These are phyloP conservation scores for Penicillium fimorum DNA, from an alignment of 495 filamentous ascomycete species.

Conservation along the genomic window DNA sequence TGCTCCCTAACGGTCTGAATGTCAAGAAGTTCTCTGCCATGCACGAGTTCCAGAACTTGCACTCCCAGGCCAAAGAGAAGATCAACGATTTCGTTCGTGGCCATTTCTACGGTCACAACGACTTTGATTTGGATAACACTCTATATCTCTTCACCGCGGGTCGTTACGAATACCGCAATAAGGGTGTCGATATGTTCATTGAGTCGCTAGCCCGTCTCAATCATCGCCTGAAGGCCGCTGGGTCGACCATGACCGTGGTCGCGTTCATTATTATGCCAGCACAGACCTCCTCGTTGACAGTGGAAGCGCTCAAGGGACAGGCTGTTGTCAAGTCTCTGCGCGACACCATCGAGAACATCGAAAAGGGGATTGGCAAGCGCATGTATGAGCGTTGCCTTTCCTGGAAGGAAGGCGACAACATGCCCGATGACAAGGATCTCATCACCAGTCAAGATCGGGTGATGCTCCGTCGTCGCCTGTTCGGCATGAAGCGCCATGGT, in stretches of 20 bases:
- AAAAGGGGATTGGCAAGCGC: slow-evolving; percentile 84
- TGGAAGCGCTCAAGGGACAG: slow-evolving; percentile 94
- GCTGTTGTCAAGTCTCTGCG: slow-evolving; percentile 94
- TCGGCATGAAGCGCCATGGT: slow-evolving; percentile 88
- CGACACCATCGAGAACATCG: slow-evolving; percentile 88
- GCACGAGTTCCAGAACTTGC: slow-evolving; percentile 98
- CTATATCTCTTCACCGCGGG: slow-evolving; percentile 98
- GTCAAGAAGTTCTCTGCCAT: slow-evolving; percentile 98
- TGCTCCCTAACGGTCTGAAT: slow-evolving; percentile 93
- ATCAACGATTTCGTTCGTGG: slow-evolving; percentile 98
- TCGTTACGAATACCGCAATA: slow-evolving; percentile 96
- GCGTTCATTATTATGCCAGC: slow-evolving; percentile 99
- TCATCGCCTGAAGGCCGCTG: slow-evolving; percentile 78
- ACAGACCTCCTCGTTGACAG: slow-evolving; percentile 92
- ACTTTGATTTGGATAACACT: slow-evolving; percentile 94
- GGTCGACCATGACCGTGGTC: slow-evolving; percentile 94
- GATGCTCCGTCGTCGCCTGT: slow-evolving; percentile 85
- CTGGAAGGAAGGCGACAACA: slow-evolving; percentile 90
- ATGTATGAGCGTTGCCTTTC: slow-evolving; percentile 89
- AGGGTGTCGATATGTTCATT: slow-evolving; percentile 99
- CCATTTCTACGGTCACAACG: slow-evolving; percentile 97
- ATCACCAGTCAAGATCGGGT: slow-evolving; percentile 90
- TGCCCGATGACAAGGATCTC: slow-evolving; percentile 94
- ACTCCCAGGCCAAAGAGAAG: slow-evolving; percentile 93
- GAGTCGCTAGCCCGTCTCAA: slow-evolving; percentile 93